Evolutionary conservation across 768 basidiomycete species (phyloP).

Genomic region (Dentipellis sp.): DNA sequence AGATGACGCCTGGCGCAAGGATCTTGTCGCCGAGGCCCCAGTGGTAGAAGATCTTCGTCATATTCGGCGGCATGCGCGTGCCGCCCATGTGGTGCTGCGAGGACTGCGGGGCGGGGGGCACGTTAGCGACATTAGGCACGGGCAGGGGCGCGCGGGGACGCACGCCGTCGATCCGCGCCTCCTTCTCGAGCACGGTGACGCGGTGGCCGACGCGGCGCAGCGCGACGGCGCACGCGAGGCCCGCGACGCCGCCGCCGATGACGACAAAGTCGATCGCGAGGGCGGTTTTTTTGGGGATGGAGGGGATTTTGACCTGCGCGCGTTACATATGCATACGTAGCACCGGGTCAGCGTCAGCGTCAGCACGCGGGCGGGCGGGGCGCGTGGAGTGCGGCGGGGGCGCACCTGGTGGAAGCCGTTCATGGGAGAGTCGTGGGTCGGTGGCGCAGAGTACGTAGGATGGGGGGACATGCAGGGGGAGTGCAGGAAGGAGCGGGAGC

Average conservation of each 20-base stretch:
- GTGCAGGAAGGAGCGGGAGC: too few relatives aligned
- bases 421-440: too few relatives aligned
- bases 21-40: slow-evolving; percentile 26
- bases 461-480: too few relatives aligned
- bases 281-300: slow-evolving; percentile 9
- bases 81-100: slow-evolving; percentile 14
- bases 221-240: slow-evolving; percentile 27
- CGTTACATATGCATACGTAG: too few relatives aligned
- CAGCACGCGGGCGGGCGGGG: background rate
- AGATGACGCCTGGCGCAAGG: slow-evolving; percentile 13
- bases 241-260: slow-evolving; percentile 25
- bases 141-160: slow-evolving; percentile 2
- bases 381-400: too few relatives aligned
- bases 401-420: too few relatives aligned
- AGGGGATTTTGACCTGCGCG: background rate
- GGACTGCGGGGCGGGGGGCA: background rate
- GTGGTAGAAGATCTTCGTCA: slow-evolving; percentile 26
- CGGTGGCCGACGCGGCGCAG: slow-evolving; percentile 27
- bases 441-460: too few relatives aligned
- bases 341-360: background rate
- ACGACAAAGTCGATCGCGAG: slow-evolving; percentile 23
- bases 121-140: background rate
- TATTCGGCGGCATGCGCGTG: slow-evolving; percentile 26
- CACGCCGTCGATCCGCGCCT: slow-evolving; percentile 19
- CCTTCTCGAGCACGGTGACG: slow-evolving; percentile 25